A percentile compares a stretch with the other conserved stretches of the same genome.
These are phyloP conservation scores for Terfezia boudieri DNA, from an alignment of 495 filamentous ascomycete genomes.

Conservation along the genomic window DNA sequence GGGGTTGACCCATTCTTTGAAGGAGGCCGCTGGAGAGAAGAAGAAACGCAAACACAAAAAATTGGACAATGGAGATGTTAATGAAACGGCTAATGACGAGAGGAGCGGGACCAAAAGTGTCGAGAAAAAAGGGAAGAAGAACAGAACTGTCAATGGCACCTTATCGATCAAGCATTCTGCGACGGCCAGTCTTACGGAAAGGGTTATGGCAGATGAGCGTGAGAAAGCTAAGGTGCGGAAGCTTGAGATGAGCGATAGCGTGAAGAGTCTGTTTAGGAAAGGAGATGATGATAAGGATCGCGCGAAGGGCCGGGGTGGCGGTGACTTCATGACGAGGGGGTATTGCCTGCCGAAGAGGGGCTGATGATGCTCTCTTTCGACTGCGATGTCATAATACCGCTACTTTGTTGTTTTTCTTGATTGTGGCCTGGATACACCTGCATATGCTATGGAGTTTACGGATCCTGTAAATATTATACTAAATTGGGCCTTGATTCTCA, in stretches of 20 bases:
- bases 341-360: slow-evolving; percentile 33
- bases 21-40: slow-evolving; percentile 44
- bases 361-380: too few relatives aligned
- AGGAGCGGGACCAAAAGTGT: not conserved
- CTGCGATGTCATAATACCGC: too few relatives aligned
- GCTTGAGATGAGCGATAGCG: slow-evolving; percentile 40
- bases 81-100: slow-evolving; percentile 10
- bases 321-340: slow-evolving; percentile 61
- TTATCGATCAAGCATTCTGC: slow-evolving; percentile 60
- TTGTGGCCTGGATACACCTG: too few relatives aligned
- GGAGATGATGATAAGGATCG: slow-evolving; percentile 27
- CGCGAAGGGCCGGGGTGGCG: not conserved
- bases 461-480: too few relatives aligned
- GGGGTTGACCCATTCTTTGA: slow-evolving; percentile 67
- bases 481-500: too few relatives aligned
- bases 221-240: slow-evolving; percentile 61
- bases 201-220: slow-evolving; percentile 66
- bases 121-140: slow-evolving; percentile 23
- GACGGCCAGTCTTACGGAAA: slow-evolving; percentile 64
- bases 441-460: too few relatives aligned
- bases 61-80: slow-evolving; percentile 7
- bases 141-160: slow-evolving; percentile 1
- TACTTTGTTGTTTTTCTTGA: too few relatives aligned
- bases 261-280: slow-evolving; percentile 44
- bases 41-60: slow-evolving; percentile 23